phyloP scores from a whole-genome alignment of 257 asterid genomes.

The Solanum bulbocastanum region DNA sequence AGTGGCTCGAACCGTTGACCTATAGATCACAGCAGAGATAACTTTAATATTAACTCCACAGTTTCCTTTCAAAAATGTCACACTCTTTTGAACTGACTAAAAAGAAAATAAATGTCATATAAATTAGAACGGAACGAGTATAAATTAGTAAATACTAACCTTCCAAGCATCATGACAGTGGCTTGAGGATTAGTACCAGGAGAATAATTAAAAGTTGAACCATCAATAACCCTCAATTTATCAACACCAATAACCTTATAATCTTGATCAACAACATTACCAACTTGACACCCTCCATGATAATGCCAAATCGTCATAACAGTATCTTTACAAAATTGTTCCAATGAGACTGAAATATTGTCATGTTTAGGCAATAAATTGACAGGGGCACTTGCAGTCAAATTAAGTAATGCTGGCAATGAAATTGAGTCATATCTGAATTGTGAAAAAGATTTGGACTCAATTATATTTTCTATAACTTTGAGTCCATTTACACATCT shows the following conservation, averaged over 20 bases:
- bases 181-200: constrained; percentile 96
- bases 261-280: constrained; percentile 50
- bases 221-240: constrained; percentile 61
- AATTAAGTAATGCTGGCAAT: constrained; percentile 44
- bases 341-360: constrained; percentile 51
- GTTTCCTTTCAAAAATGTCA: background rate
- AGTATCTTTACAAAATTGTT: constrained; percentile 75
- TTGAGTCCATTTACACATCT: constrained; percentile 59
- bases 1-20: background rate
- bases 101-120: background rate
- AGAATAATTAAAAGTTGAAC: constrained; percentile 64
- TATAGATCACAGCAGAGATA: background rate
- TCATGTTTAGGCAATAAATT: constrained; percentile 59
- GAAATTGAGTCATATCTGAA: constrained; percentile 41
- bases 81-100: background rate
- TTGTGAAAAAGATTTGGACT: constrained; percentile 43
- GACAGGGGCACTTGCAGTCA: constrained; percentile 54
- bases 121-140: background rate
- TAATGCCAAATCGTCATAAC: constrained; percentile 96
- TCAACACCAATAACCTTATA: constrained; percentile 53
- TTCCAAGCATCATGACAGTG: constrained; percentile 87
- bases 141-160: constrained; percentile 22
- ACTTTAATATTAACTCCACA: background rate
- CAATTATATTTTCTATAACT: constrained; percentile 48
- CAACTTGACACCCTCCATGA: constrained; percentile 79